These are phyloP conservation scores for Tulasnella sp. DNA, from an alignment of 768 basidiomycete genomes.

Conservation along the genomic window DNA sequence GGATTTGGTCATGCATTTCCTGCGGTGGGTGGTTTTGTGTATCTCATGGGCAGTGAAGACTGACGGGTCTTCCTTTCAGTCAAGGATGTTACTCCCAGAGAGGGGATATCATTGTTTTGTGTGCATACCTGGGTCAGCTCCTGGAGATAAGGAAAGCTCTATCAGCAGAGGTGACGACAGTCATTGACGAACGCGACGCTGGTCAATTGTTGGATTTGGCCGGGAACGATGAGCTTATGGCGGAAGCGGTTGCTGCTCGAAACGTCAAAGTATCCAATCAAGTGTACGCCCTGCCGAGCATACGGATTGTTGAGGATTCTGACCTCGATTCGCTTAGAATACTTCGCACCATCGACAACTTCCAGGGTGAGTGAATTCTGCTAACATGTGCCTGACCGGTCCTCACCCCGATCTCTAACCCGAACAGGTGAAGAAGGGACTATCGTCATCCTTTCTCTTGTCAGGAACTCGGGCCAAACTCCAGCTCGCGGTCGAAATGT, in stretches of 20 bases:
- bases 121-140: conserved; percentile 52
- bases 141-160: conserved; percentile 45
- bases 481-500: conserved; percentile 39
- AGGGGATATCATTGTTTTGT: conserved; percentile 53
- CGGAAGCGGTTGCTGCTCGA: conserved; percentile 26
- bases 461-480: conserved; percentile 56
- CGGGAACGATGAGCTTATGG: conserved; percentile 15
- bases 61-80: conserved; percentile 29
- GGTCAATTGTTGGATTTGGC: conserved; percentile 54
- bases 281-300: conserved; percentile 45
- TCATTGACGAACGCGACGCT: conserved; percentile 67
- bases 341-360: conserved; percentile 72
- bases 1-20: conserved; percentile 51
- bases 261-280: conserved; percentile 36
- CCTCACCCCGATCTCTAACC: not conserved
- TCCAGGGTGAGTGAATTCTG: conserved; percentile 41
- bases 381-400: not conserved
- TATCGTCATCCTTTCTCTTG: conserved; percentile 69
- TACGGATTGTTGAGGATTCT: not conserved
- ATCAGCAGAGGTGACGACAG: conserved; percentile 49
- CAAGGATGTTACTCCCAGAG: conserved; percentile 47
- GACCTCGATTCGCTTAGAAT: conserved; percentile 35
- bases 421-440: conserved; percentile 37
- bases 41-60: not conserved
- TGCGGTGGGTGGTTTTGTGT: conserved; percentile 35